Percentiles rank a stretch among this genome's conserved stretches.
phyloP scores from a whole-genome alignment of 164 flowering plant species.

The Annona cherimola region DNA sequence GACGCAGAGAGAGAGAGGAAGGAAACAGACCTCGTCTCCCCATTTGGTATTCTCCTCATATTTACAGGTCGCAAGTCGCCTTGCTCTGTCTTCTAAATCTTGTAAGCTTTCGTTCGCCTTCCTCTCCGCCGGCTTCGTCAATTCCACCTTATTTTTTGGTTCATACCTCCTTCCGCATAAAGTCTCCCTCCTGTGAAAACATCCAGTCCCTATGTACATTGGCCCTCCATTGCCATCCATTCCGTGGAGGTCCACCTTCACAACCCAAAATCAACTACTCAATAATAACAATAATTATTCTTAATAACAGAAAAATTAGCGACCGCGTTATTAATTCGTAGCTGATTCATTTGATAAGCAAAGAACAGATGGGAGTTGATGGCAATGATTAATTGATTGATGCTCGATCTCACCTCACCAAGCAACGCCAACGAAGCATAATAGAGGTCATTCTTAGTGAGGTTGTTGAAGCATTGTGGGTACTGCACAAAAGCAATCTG shows the following conservation, averaged over 20 bases:
- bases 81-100: conserved; percentile 22
- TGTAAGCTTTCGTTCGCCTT: conserved; percentile 11
- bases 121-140: background rate
- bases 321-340: background rate
- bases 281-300: too few relatives aligned
- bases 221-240: conserved; percentile 32
- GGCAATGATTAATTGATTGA: background rate
- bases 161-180: conserved; percentile 21
- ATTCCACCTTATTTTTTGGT: conserved; percentile 6
- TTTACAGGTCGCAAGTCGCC: conserved; percentile 25
- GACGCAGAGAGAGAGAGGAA: conserved; percentile 13
- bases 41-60: conserved; percentile 29
- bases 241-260: conserved; percentile 21
- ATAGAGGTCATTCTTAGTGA: conserved; percentile 19
- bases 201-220: conserved; percentile 28
- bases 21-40: conserved; percentile 33
- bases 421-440: background rate
- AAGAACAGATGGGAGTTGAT: too few relatives aligned
- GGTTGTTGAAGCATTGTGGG: conserved; percentile 27
- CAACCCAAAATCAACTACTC: background rate
- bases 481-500: conserved; percentile 32
- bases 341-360: too few relatives aligned
- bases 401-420: conserved; percentile 5
- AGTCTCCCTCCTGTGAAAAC: conserved; percentile 31
- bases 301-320: background rate